Percentiles rank a stretch among this genome's conserved stretches.
Conservation (phyloP, 805 yeast species). For the Phaffomyces thermotolerans region DNA sequence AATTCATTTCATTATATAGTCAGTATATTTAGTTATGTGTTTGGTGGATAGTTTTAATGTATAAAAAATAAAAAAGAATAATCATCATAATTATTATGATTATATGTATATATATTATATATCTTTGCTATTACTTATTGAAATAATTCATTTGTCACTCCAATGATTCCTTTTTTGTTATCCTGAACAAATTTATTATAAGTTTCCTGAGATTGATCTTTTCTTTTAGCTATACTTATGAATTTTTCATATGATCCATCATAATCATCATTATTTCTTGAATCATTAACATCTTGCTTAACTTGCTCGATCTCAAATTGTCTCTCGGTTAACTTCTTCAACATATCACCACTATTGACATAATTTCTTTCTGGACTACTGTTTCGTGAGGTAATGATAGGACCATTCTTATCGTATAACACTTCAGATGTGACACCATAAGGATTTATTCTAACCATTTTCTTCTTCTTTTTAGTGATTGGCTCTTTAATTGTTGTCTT, state of each 20-base stretch:
- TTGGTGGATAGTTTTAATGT: slow-evolving; percentile 4
- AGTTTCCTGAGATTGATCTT: slow-evolving; percentile 12
- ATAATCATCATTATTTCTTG: slow-evolving; percentile 7
- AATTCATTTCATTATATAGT: too few species aligned
- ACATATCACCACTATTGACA: slow-evolving; percentile 1
- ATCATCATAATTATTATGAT: neutral
- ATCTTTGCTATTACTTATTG: neutral
- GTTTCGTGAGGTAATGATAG: too few species aligned
- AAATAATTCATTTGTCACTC: neutral
- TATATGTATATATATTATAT: neutral
- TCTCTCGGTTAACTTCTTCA: slow-evolving; percentile 16
- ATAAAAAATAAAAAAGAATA: slow-evolving; percentile 5
- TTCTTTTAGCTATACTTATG: slow-evolving; percentile 15
- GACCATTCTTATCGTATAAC: neutral
- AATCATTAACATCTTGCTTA: slow-evolving; percentile 6
- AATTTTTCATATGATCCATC: slow-evolving; percentile 13
- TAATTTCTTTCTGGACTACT: neutral
- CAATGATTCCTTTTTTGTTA: slow-evolving; percentile 1
- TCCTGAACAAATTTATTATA: slow-evolving; percentile 16
- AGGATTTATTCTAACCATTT: slow-evolving; percentile 1
- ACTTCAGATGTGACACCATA: slow-evolving; percentile 7
- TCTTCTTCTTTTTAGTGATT: slow-evolving; percentile 2
- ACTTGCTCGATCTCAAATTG: slow-evolving; percentile 13
- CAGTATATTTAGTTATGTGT: too few species aligned
- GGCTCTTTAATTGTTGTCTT: slow-evolving; percentile 9